These are phyloP conservation scores for Albizia julibrissin DNA, from an alignment of 306 rosid species.

Conservation along the genomic window DNA sequence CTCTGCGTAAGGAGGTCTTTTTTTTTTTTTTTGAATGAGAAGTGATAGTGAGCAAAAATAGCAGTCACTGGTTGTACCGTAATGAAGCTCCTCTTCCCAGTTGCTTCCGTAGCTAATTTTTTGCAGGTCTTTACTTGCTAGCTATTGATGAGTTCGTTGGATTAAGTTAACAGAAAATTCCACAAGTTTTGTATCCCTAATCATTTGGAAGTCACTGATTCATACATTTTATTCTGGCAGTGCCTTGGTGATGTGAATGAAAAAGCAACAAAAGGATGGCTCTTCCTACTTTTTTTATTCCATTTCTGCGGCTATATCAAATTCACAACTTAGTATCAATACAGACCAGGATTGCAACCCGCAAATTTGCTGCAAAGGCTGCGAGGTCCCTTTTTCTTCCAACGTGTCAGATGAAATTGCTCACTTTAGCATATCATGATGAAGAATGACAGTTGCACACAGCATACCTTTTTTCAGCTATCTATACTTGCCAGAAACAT, in stretches of 20 bases:
- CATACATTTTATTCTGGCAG: neutral
- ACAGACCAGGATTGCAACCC: neutral
- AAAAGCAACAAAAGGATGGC: neutral
- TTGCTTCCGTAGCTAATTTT: neutral
- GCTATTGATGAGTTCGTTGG: neutral
- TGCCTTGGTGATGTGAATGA: neutral
- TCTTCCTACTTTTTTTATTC: constrained; percentile 1
- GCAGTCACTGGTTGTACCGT: neutral
- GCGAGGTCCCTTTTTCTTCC: neutral
- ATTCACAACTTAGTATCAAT: constrained; percentile 25
- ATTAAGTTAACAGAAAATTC: neutral
- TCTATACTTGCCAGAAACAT: neutral
- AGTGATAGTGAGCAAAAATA: neutral
- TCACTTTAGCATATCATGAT: neutral
- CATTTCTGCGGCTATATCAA: neutral
- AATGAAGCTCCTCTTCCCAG: neutral
- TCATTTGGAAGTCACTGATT: neutral
- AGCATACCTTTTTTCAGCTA: neutral
- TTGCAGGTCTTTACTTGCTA: neutral
- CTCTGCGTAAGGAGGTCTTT: neutral
- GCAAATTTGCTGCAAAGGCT: constrained; percentile 2
- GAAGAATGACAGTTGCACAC: neutral
- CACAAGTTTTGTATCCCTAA: neutral
- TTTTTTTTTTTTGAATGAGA: neutral
- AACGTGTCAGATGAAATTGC: neutral